Base-by-base conservation (phyloP, 2,329 filamentous ascomycete genomes). In the Claviceps sp. region DNA sequence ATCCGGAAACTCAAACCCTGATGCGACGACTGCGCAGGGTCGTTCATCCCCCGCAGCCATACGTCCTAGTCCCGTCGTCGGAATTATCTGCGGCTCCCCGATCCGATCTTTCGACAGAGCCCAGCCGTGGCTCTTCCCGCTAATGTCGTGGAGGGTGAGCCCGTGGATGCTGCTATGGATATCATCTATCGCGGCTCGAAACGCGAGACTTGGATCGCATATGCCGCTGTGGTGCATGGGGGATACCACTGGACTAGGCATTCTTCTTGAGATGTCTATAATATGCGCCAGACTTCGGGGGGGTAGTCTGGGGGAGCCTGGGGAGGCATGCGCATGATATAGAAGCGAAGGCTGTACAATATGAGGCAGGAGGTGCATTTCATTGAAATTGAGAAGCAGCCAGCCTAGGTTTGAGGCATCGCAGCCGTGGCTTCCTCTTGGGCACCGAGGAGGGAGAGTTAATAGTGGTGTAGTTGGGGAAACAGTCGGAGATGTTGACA, bases 351-450 rank as follows among this genome's bases (percentile, higher is more conserved):
- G 61, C 1, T 65, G 63, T 59, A 75, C 60, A 4, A 76, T 63
- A 5, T 65, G 67, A 2, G 67, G 62, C 2, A 76, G 57, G 1
- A 77, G 61, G 43, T 68, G 67, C 50, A 77, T 63, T 55, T 77
- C 72, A 49, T 72, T 71, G 50, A 72, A 73, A 0, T 71, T 63
- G n/a, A 76, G 64, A 70, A 78, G 74, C 37, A 77, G 58, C 74
- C 74, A 79, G 3, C 76, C 76, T 0, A 79, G 64, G 50, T 75
- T 77, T 0, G 70, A 69, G 0, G 75, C 73, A 55, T 79, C 76
- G 51, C 76, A 79, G 58, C 65, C 63, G 51, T 72, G 73, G 51
- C 69, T 73, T 0, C 73, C 72, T 52, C 68, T 74, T 16, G 74
- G 73, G 52, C 76, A 79, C 37, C 75, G 67, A 3, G 74, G 67